Evolutionary conservation across 495 filamentous ascomycete genomes (phyloP).

Genomic region (Talaromyces liani): DNA sequence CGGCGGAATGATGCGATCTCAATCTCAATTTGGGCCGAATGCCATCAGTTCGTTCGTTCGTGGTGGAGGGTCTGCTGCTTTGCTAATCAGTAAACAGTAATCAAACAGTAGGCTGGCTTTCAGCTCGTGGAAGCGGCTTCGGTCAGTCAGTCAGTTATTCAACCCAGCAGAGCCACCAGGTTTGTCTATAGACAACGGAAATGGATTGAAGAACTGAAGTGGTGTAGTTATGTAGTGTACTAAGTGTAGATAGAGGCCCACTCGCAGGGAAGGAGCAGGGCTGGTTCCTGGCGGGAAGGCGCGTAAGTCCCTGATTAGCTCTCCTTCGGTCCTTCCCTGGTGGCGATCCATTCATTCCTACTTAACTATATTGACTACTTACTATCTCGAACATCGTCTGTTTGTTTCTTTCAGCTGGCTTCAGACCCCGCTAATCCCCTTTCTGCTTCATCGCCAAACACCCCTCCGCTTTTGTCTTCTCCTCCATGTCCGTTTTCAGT

Average conservation of each 20-base stretch:
- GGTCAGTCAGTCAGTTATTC: no score
- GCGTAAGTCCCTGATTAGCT: neutral
- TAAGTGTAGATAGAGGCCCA: no score
- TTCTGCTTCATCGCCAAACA: neutral
- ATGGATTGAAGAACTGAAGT: neutral
- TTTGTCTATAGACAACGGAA: neutral
- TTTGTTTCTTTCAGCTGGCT: constrained; percentile 4
- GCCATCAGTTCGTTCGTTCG: neutral
- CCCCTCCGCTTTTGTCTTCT: neutral
- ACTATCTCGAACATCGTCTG: neutral
- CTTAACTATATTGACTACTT: no score
- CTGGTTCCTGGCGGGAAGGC: constrained; percentile 6
- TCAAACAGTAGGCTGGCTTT: neutral
- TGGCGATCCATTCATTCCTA: neutral
- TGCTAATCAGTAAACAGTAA: neutral
- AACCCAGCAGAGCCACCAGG: neutral
- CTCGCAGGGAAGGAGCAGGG: constrained; percentile 1
- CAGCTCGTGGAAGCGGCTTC: neutral
- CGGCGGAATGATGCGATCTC: neutral
- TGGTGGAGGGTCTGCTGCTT: neutral
- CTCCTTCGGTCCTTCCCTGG: neutral
- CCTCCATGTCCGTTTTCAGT: neutral
- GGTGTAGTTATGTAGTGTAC: no score
- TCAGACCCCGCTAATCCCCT: neutral
- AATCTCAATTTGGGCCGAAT: neutral